A percentile compares a stretch with the other conserved stretches of the same genome.
These are phyloP conservation scores for Leccinellum albellum DNA, from an alignment of 768 basidiomycete species.

Conservation along the genomic window DNA sequence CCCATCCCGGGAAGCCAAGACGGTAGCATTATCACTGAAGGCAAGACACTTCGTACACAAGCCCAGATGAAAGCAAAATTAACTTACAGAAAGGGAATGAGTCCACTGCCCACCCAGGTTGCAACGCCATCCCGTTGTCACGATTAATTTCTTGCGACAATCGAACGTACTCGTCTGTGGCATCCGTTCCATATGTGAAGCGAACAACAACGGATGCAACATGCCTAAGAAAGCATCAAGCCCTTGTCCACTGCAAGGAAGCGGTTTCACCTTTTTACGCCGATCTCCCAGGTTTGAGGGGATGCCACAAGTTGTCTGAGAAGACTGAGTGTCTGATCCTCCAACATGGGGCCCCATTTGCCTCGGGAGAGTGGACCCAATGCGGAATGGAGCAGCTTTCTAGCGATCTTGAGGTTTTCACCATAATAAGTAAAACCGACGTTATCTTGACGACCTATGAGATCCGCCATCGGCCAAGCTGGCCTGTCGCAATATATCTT, in stretches of 20 bases:
- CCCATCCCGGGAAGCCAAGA: slow-evolving; percentile 42
- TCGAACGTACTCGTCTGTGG: slow-evolving; percentile 27
- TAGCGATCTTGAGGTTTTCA: slow-evolving; percentile 31
- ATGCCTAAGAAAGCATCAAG: slow-evolving; percentile 20
- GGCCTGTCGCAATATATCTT: slow-evolving; percentile 49
- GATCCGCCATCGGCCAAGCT: slow-evolving; percentile 40
- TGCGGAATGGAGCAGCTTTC: slow-evolving; percentile 37
- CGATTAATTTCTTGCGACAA: slow-evolving; percentile 32
- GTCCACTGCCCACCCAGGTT: slow-evolving; percentile 40
- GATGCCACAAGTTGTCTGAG: slow-evolving; percentile 2
- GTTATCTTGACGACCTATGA: slow-evolving; percentile 39
- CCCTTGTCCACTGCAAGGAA: background rate
- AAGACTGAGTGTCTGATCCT: slow-evolving; percentile 2
- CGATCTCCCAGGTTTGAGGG: background rate
- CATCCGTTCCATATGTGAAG: slow-evolving; percentile 40
- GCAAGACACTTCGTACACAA: background rate
- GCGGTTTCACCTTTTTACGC: background rate
- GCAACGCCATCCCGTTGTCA: slow-evolving; percentile 20
- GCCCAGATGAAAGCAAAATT: background rate
- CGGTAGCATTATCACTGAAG: slow-evolving; percentile 24
- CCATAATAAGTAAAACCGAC: slow-evolving; percentile 32
- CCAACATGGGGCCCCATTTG: slow-evolving; percentile 2
- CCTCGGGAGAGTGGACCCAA: slow-evolving; percentile 22
- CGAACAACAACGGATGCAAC: slow-evolving; percentile 36
- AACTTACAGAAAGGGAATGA: slow-evolving; percentile 36